Conservation (phyloP, 1,284 basidiomycete species). For the Trichosporon inkin region DNA sequence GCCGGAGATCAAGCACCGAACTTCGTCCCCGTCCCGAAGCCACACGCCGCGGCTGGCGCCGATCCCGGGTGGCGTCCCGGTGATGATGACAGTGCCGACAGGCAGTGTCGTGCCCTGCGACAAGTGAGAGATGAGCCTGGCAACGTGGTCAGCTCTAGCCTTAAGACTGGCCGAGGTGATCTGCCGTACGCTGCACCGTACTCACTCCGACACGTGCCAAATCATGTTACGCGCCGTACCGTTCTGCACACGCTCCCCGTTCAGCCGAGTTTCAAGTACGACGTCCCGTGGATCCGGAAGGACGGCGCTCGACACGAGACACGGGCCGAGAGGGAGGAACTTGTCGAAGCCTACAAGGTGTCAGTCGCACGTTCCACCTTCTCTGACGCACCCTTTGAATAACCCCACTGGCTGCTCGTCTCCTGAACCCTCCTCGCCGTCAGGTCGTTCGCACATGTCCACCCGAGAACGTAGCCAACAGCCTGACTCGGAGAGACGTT, state of each 20-base stretch:
- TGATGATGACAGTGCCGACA: conserved; percentile 74
- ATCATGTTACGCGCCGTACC: conserved; percentile 58
- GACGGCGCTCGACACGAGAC: conserved; percentile 62
- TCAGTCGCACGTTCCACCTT: conserved; percentile 50
- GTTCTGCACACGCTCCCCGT: conserved; percentile 66
- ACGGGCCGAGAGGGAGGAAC: conserved; percentile 64
- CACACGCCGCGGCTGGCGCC: conserved; percentile 68
- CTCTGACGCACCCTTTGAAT: conserved; percentile 67
- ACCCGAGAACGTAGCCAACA: conserved; percentile 73
- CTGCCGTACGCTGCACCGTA: not conserved
- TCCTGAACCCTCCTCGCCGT: conserved; percentile 75
- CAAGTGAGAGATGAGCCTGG: conserved; percentile 59
- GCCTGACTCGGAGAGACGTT: conserved; percentile 71
- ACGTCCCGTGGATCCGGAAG: conserved; percentile 69
- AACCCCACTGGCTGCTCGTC: conserved; percentile 64
- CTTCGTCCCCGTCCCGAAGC: conserved; percentile 70
- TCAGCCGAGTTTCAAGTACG: conserved; percentile 63
- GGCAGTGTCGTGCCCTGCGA: conserved; percentile 79
- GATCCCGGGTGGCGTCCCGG: conserved; percentile 66
- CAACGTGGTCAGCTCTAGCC: not conserved
- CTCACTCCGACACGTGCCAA: conserved; percentile 30
- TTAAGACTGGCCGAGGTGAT: not conserved
- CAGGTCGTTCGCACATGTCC: conserved; percentile 74
- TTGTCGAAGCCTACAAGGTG: conserved; percentile 54
- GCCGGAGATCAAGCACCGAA: conserved; percentile 56